Conservation (phyloP, 2,329 filamentous ascomycete genomes). For the Simplicillium sp. region DNA sequence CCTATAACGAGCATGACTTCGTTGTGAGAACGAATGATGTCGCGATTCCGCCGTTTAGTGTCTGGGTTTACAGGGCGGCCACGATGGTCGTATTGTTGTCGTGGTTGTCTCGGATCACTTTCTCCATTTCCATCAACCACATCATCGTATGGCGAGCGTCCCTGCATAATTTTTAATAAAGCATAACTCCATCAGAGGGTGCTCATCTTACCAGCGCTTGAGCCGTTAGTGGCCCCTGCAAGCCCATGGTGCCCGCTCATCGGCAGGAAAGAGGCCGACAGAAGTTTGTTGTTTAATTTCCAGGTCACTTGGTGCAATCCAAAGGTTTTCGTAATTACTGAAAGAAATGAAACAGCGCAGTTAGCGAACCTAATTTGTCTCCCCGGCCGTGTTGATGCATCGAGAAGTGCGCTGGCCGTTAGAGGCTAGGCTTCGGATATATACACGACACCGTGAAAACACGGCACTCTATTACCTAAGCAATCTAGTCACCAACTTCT, state of each 20-base stretch:
- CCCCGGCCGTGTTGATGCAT: too few relatives aligned
- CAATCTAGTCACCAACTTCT: too few relatives aligned
- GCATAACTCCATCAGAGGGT: not conserved
- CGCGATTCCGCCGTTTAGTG: slow-evolving; percentile 44
- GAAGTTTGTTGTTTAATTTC: too few relatives aligned
- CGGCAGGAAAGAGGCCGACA: too few relatives aligned
- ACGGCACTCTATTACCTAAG: too few relatives aligned
- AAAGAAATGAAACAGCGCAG: too few relatives aligned
- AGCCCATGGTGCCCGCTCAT: slow-evolving; percentile 32
- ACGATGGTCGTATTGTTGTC: slow-evolving; percentile 43
- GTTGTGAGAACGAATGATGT: slow-evolving; percentile 51
- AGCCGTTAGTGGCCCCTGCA: slow-evolving; percentile 46
- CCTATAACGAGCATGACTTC: slow-evolving; percentile 56
- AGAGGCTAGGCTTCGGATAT: too few relatives aligned
- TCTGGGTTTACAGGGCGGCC: slow-evolving; percentile 46
- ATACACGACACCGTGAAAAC: too few relatives aligned
- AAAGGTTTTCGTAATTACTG: too few relatives aligned
- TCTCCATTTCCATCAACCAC: slow-evolving; percentile 38
- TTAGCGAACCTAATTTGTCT: too few relatives aligned
- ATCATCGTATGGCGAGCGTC: slow-evolving; percentile 51
- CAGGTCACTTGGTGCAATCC: too few relatives aligned
- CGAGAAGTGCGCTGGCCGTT: too few relatives aligned
- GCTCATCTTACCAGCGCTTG: slow-evolving; percentile 38
- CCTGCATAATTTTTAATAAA: slow-evolving; percentile 24
- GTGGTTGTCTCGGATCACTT: slow-evolving; percentile 13